A percentile compares a stretch with the other conserved stretches of the same genome.
Conservation (phyloP, 495 filamentous ascomycete species). For the Hypoxylon lenormandii region DNA sequence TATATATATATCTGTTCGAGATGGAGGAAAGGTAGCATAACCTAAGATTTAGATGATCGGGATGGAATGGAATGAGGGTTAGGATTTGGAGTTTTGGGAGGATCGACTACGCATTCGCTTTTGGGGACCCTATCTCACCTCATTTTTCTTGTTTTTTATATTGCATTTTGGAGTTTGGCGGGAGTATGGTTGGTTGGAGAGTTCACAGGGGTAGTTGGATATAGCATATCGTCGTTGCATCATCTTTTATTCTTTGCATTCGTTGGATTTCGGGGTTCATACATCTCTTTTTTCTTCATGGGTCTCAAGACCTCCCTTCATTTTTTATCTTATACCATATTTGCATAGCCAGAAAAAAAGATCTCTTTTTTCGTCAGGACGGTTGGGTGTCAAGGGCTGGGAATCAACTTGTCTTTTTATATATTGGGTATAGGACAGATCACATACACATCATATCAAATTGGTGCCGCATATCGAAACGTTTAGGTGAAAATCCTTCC, state of each 20-base stretch:
- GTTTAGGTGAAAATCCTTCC: constrained; percentile 14
- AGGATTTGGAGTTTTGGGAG: neutral
- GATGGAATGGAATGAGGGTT: neutral
- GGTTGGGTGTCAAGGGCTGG: neutral
- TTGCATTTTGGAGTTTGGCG: too few relatives aligned
- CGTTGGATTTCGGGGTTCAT: neutral
- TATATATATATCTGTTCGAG: too few relatives aligned
- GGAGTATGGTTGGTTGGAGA: too few relatives aligned
- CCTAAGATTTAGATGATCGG: too few relatives aligned
- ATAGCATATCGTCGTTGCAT: too few relatives aligned
- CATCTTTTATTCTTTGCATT: too few relatives aligned
- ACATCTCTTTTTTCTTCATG: constrained; percentile 10
- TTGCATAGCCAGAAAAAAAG: constrained; percentile 3
- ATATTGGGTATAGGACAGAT: neutral
- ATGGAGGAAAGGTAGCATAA: too few relatives aligned
- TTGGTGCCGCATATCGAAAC: neutral
- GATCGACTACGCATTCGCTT: too few relatives aligned
- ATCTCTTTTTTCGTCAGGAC: neutral
- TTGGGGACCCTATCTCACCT: too few relatives aligned
- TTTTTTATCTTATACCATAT: neutral
- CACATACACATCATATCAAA: neutral
- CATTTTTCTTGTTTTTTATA: too few relatives aligned
- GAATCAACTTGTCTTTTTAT: neutral
- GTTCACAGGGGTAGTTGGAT: too few relatives aligned
- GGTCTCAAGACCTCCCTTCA: constrained; percentile 3